Conservation (phyloP, 2,329 filamentous ascomycete genomes). For the Madurella fahalii region DNA sequence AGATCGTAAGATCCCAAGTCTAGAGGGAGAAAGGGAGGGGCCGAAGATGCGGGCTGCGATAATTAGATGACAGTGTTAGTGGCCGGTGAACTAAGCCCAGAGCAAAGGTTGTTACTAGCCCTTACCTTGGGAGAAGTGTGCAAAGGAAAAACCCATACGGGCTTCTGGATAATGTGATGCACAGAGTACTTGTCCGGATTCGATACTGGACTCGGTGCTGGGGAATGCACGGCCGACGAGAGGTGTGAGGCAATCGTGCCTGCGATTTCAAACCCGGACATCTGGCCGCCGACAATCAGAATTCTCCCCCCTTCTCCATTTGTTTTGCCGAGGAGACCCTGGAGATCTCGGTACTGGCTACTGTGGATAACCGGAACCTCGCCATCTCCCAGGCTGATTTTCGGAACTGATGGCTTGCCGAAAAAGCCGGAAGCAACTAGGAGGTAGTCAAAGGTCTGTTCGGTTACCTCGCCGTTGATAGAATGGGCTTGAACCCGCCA, state of each 20-base stretch:
- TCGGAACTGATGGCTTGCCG: slow-evolving; percentile 53
- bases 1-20: slow-evolving; percentile 72
- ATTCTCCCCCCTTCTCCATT: slow-evolving; percentile 53
- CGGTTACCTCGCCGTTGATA: slow-evolving; percentile 35
- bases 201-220: slow-evolving; percentile 38
- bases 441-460: slow-evolving; percentile 63
- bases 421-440: slow-evolving; percentile 76
- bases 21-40: slow-evolving; percentile 64
- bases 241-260: slow-evolving; percentile 67
- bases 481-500: slow-evolving; percentile 22
- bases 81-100: background rate
- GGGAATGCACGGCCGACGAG: slow-evolving; percentile 57
- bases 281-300: slow-evolving; percentile 72
- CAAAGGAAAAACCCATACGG: slow-evolving; percentile 67
- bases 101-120: background rate
- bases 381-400: slow-evolving; percentile 35
- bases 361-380: slow-evolving; percentile 60
- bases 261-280: slow-evolving; percentile 76
- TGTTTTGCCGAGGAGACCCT: slow-evolving; percentile 41
- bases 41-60: slow-evolving; percentile 40
- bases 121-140: slow-evolving; percentile 48
- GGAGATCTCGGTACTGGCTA: slow-evolving; percentile 58
- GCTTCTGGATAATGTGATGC: slow-evolving; percentile 65
- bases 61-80: background rate
- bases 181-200: slow-evolving; percentile 52